Base-by-base conservation (phyloP, 1,139 yeast species). In the Torulaspora pretoriensis region DNA sequence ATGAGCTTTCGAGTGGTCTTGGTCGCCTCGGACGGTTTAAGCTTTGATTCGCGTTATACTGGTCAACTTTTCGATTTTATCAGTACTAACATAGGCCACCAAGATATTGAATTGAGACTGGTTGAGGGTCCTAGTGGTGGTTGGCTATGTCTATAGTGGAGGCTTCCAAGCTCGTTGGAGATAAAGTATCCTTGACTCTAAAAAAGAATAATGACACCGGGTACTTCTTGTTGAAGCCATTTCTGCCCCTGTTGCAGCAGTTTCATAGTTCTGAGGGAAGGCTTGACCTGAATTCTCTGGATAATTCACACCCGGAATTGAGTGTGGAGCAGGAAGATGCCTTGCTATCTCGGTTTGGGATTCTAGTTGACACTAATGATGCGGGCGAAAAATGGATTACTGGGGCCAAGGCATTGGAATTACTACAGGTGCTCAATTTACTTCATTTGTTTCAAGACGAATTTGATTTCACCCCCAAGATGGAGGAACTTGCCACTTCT, bases 341-440 rank as follows among this genome's bases (percentile, higher is more conserved):
- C 22, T 29, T 59, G 26, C 46, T 57, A 23, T 47, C 61, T 8
- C 56, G 54, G 40, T 59, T 49, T 41, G 60, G 57, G 10, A 48
- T 59, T n/a, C 43, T 54, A 14, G 59, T 59, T n/a, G 61, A 57
- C 23, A 56, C 59, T 10, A 60, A 59, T 42, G 48, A 46, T 19
- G 46, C 47, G 17, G 60, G 56, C n/a, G 51, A 51, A 26, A 54
- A 56, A 48, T 59, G 63, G 64, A 58, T 59, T 31, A 57, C 61
- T 7, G 41, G 49, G 8, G 57, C 53, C 10, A 59, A 59, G 43
- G 57, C 60, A 4, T 38, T 42, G 23, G 52, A 57, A 31, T 31
- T 59, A 26, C 36, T 59, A 34, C 48, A 51, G 14, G 33, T 49
- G 40, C 39, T 57, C 12, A 44, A 48, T 10, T n/a, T 59, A 6